Base-by-base conservation (phyloP, 2,329 filamentous ascomycete genomes). In the Byssothecium circinans region DNA sequence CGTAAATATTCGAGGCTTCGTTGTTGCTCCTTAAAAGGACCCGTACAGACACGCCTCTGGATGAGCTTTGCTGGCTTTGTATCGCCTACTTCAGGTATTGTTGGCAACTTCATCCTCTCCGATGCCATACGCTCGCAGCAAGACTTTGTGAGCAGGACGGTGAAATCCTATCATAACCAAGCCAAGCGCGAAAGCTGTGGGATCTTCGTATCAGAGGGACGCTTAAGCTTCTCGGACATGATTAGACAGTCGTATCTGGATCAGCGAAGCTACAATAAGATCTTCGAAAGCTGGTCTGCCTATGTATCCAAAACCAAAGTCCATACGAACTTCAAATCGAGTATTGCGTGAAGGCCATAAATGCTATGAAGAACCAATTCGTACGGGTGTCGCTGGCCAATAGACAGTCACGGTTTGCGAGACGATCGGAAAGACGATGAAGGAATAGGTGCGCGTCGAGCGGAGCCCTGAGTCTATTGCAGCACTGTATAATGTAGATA, bases 121-220 rank as follows among this genome's bases (percentile, higher is more conserved):
- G 82, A 85, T 58, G 73, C 74, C 7, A 71, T 74, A 0, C 74
- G 78, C 0, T 78, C 75, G 0, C 77, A 78, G 1, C 75, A 81
- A 58, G 79, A 73, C 47, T 84, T 83, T 40, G 81, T 84, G 58
- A 65, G 73, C 2, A 81, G 79, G 0, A 83, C 81, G 0, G 81
- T 81, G 84, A 64, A 84, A 83, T 48, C 78, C 81, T 0, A 61
- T 71, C 1, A 77, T 84, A 40, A 75, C 79, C 0, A 61, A 64
- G 7, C 62, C 69, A 2, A 67, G 60, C 65, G 65, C 48, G 75
- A 74, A 52, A 77, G 81, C 41, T 83, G 82, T 48, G 73, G 79
- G 0, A 75, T 84, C n/a, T 78, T 83, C 49, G 80, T 80, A 0
- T 77, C 75, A 0, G 65, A 78, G 2, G 81, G 67, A 0, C 75